Percentiles rank a stretch among this genome's conserved stretches.
Evolutionary conservation across 805 yeast species (phyloP).

Genomic region (Saccharomycopsis capsularis): DNA sequence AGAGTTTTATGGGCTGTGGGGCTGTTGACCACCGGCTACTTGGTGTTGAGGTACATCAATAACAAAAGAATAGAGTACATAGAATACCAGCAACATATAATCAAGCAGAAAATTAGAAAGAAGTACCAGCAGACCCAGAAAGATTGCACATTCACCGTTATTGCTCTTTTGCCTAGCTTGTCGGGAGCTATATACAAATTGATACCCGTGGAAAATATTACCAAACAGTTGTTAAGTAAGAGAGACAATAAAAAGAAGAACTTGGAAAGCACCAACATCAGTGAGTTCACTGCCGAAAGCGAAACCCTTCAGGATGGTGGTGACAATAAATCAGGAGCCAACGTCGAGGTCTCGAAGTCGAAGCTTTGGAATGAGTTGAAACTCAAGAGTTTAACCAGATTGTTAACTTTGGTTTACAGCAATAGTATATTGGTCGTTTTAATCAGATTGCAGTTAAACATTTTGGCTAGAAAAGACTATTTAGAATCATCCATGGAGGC

Average conservation of each 20-base stretch:
- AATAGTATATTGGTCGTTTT: slow-evolving; percentile 65
- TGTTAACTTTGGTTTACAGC: slow-evolving; percentile 63
- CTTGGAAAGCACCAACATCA: slow-evolving; percentile 25
- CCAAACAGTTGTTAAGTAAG: slow-evolving; percentile 45
- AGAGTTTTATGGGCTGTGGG: slow-evolving; percentile 40
- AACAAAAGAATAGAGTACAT: slow-evolving; percentile 44
- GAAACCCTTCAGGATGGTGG: slow-evolving; percentile 23
- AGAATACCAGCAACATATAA: slow-evolving; percentile 47
- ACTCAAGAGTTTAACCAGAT: slow-evolving; percentile 62
- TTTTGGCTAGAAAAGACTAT: slow-evolving; percentile 81
- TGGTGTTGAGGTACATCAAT: slow-evolving; percentile 37
- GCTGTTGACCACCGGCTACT: slow-evolving; percentile 37
- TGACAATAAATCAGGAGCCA: slow-evolving; percentile 8
- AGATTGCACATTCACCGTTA: slow-evolving; percentile 78
- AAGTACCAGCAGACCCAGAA: slow-evolving; percentile 88
- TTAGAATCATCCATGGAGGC: slow-evolving; percentile 67
- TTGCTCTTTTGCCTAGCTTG: slow-evolving; percentile 75
- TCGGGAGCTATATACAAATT: slow-evolving; percentile 53
- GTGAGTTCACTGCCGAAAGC: slow-evolving; percentile 22
- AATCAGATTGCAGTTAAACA: slow-evolving; percentile 79
- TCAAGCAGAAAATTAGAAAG: slow-evolving; percentile 65
- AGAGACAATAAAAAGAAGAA: slow-evolving; percentile 43
- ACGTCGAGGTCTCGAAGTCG: slow-evolving; percentile 38
- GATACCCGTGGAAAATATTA: slow-evolving; percentile 66
- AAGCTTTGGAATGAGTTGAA: slow-evolving; percentile 84